Evolutionary conservation across 169 alveolate genomes (phyloP), one percentile per base, ranked within the genome.

Genomic region (Babesia divergens): DNA sequence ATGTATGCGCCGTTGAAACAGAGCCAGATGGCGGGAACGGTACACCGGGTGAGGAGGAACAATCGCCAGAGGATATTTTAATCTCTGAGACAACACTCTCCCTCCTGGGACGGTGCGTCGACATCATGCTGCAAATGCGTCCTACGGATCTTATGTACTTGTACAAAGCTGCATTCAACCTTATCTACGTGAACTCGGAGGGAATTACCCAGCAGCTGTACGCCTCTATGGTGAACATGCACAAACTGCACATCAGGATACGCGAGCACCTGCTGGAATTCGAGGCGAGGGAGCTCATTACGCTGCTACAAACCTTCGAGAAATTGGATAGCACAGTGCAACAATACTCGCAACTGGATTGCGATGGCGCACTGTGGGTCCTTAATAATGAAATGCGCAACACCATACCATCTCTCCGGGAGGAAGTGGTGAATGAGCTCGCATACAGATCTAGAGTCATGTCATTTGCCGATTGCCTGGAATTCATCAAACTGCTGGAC

Each of bases 71-170:
- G 29, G 52, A 22, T 5, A 67, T 55, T 3, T 32, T 77, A 9
- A 40, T 77, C 14, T 32, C 81, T 11, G 74, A 58, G 22, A 64
- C 70, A 28, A 77, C 67, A 31, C 31, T 67, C 1, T 50, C 86
- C 31, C 68, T 77, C 26, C 43, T 77, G 37, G 69, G 74, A 9
- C 43, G 74, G 26, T 77, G 82, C 51, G 55, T 70, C 2, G 86
- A 77, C 28, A 38, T 77, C 49, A 46, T 77, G 50, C 22, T 77
- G 43, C 37, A 42, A 14, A 77, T 77, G 86, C 66, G 69, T 20
- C 82, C 86, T 8, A 77, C 86, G 14, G 86, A 77, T 49, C 18
- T 77, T 14, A 28, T 77, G 69, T 77, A 68, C 32, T 60, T 37
- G 44, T 77, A 77, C 67, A 67, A 40, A 53, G 34, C 86, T 11